These are phyloP conservation scores for Backusella macrospora DNA, from an alignment of 192 early-diverging fungal species.

Conservation along the genomic window DNA sequence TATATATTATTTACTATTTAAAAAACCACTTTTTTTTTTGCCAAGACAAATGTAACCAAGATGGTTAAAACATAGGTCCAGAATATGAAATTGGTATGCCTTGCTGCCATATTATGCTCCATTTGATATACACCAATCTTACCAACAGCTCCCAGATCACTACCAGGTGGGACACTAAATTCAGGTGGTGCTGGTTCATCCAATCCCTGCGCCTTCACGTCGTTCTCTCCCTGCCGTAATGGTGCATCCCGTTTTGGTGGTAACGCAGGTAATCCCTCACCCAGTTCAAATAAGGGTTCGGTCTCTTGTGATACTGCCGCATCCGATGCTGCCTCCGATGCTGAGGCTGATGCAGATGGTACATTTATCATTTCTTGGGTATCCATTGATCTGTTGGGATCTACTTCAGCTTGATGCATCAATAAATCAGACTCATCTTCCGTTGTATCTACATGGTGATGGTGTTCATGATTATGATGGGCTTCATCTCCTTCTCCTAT, in stretches of 20 bases:
- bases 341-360: neutral
- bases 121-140: conserved; percentile 14
- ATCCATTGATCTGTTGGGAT: too few relatives aligned
- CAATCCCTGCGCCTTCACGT: neutral
- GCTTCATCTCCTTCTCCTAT: too few relatives aligned
- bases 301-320: neutral
- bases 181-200: neutral
- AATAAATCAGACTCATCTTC: neutral
- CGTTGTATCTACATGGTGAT: neutral
- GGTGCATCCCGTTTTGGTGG: neutral
- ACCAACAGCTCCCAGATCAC: conserved; percentile 2
- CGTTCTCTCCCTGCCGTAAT: neutral
- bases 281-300: neutral
- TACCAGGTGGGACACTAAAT: neutral
- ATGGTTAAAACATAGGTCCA: neutral
- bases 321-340: neutral
- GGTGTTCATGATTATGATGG: neutral
- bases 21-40: neutral
- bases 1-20: neutral
- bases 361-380: neutral
- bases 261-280: neutral
- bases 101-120: neutral
- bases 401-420: neutral
- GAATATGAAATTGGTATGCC: neutral
- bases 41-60: neutral